These are phyloP conservation scores for Begonia loranthoides DNA, from an alignment of 306 rosid genomes.

Conservation along the genomic window DNA sequence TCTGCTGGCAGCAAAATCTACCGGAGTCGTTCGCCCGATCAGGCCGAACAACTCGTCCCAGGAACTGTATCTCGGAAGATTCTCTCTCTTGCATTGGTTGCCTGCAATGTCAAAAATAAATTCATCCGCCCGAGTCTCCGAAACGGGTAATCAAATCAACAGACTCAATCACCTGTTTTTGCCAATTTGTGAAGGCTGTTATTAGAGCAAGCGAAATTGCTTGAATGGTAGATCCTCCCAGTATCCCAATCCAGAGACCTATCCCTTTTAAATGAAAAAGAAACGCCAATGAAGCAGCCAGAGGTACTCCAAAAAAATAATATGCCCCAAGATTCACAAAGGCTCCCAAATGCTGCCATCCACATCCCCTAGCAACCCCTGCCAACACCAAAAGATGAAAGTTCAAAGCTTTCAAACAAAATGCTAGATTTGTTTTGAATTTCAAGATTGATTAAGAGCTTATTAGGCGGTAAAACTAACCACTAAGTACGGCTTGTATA, in stretches of 20 bases:
- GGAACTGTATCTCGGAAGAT: too few relatives aligned
- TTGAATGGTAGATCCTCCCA: slow-evolving; percentile 40
- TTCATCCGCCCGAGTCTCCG: background rate
- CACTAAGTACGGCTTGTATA: slow-evolving; percentile 51
- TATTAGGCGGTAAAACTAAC: slow-evolving; percentile 11
- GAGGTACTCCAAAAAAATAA: slow-evolving; percentile 64
- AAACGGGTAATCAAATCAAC: background rate
- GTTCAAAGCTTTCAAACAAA: background rate
- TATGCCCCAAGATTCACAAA: slow-evolving; percentile 55
- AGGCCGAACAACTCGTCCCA: too few relatives aligned
- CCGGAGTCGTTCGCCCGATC: too few relatives aligned
- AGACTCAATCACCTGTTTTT: slow-evolving; percentile 27
- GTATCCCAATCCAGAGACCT: slow-evolving; percentile 71
- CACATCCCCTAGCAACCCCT: slow-evolving; percentile 72
- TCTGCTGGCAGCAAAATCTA: too few relatives aligned
- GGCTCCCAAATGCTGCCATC: slow-evolving; percentile 70
- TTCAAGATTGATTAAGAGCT: slow-evolving; percentile 1
- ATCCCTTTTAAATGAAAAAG: slow-evolving; percentile 30
- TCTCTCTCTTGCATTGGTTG: slow-evolving; percentile 6
- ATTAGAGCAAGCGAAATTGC: slow-evolving; percentile 23
- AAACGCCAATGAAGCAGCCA: slow-evolving; percentile 39
- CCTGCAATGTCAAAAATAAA: slow-evolving; percentile 1
- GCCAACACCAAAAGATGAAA: background rate
- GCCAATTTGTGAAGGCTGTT: slow-evolving; percentile 47
- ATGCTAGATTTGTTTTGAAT: background rate